Conservation (phyloP, 768 basidiomycete genomes). For the Pleurotus eryngii region DNA sequence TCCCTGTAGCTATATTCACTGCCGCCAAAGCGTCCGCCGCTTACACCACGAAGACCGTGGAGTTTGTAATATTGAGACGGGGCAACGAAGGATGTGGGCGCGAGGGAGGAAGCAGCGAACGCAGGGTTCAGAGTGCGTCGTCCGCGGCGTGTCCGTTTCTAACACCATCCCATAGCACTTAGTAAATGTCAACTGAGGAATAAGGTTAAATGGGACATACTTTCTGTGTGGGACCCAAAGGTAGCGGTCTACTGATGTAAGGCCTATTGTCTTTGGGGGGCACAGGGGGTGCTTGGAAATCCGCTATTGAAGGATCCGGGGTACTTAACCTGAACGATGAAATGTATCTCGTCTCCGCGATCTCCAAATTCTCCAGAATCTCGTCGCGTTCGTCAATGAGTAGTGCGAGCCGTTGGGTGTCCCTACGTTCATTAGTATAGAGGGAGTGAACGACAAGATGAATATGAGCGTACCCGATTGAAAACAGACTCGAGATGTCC, state of each 20-base stretch:
- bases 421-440: slow-evolving; percentile 35
- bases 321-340: slow-evolving; percentile 70
- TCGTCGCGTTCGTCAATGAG: slow-evolving; percentile 75
- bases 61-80: slow-evolving; percentile 81
- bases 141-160: slow-evolving; percentile 31
- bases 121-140: slow-evolving; percentile 60
- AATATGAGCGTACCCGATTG: slow-evolving; percentile 55
- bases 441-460: slow-evolving; percentile 1
- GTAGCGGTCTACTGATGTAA: slow-evolving; percentile 67
- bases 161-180: background rate
- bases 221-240: slow-evolving; percentile 38
- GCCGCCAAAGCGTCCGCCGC: slow-evolving; percentile 53
- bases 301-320: slow-evolving; percentile 67
- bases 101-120: slow-evolving; percentile 61
- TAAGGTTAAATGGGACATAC: slow-evolving; percentile 15
- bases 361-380: slow-evolving; percentile 76
- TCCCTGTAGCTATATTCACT: slow-evolving; percentile 26
- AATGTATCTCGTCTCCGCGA: slow-evolving; percentile 77
- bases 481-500: slow-evolving; percentile 71
- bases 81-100: slow-evolving; percentile 75
- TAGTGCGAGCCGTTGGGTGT: slow-evolving; percentile 61
- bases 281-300: slow-evolving; percentile 42
- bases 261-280: slow-evolving; percentile 39
- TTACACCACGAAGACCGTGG: slow-evolving; percentile 56
- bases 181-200: background rate